These are phyloP conservation scores for Diaporthe helianthi DNA, from an alignment of 2,329 filamentous ascomycete species.

Conservation along the genomic window DNA sequence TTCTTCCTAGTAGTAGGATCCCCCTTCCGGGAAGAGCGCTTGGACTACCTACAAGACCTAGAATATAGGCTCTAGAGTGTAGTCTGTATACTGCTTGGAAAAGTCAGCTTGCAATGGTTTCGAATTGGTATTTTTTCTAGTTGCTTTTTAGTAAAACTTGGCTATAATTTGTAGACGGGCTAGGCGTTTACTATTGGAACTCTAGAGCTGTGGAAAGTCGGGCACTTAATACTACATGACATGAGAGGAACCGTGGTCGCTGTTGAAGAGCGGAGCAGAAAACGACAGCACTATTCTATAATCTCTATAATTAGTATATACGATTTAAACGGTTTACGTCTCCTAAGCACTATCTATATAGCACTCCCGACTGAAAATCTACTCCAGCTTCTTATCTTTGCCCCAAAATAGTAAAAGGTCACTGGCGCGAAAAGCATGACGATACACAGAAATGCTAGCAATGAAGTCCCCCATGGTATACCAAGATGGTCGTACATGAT, in stretches of 20 bases:
- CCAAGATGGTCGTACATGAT: conserved; percentile 36
- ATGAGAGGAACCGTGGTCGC: too few relatives aligned
- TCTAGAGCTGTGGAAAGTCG: background rate
- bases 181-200: too few relatives aligned
- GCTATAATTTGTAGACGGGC: too few relatives aligned
- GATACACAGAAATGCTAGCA: conserved; percentile 36
- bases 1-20: too few relatives aligned
- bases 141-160: background rate
- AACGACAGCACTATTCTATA: too few relatives aligned
- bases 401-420: conserved; percentile 6
- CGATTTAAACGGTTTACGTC: too few relatives aligned
- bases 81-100: background rate
- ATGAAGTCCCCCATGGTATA: conserved; percentile 36
- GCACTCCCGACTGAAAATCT: conserved; percentile 20
- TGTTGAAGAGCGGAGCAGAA: background rate
- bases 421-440: conserved; percentile 24
- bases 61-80: background rate
- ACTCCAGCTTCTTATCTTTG: conserved; percentile 24
- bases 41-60: too few relatives aligned
- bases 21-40: too few relatives aligned
- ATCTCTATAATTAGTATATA: background rate
- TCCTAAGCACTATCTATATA: background rate
- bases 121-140: background rate
- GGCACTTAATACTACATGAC: background rate
- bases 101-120: background rate